These are phyloP conservation scores for Globisporangium splendens DNA, from an alignment of 352 stramenopile genomes.

Conservation along the genomic window DNA sequence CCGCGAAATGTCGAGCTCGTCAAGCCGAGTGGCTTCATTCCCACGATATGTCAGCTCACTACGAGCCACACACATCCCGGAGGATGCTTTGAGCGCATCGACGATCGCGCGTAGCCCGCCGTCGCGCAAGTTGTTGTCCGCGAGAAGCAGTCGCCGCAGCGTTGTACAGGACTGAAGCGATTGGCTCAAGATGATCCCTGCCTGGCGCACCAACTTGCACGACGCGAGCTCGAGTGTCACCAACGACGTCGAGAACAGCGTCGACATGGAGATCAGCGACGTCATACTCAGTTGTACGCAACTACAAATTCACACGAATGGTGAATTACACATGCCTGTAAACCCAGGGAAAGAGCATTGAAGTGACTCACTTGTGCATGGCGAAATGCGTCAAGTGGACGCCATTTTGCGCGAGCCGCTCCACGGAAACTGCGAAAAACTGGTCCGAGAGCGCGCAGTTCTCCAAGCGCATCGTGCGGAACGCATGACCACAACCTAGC, in stretches of 20 bases:
- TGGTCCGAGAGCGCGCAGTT: slow-evolving; percentile 40
- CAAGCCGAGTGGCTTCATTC: slow-evolving; percentile 15
- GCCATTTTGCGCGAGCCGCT: slow-evolving; percentile 21
- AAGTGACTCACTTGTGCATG: slow-evolving; percentile 21
- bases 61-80: neutral
- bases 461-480: slow-evolving; percentile 30
- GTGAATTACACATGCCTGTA: neutral
- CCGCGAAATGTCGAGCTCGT: slow-evolving; percentile 39
- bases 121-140: slow-evolving; percentile 54
- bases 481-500: slow-evolving; percentile 16
- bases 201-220: slow-evolving; percentile 48
- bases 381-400: slow-evolving; percentile 23
- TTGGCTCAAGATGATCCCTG: slow-evolving; percentile 58
- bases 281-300: slow-evolving; percentile 56
- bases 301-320: slow-evolving; percentile 7
- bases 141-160: slow-evolving; percentile 31
- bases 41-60: neutral
- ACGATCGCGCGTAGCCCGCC: slow-evolving; percentile 44
- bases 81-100: slow-evolving; percentile 30
- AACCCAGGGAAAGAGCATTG: neutral
- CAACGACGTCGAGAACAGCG: slow-evolving; percentile 31
- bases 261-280: slow-evolving; percentile 46
- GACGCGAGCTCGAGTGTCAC: slow-evolving; percentile 44
- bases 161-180: slow-evolving; percentile 32
- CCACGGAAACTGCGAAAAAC: slow-evolving; percentile 24